A percentile compares a stretch with the other conserved stretches of the same genome.
These are phyloP conservation scores for Adansonia gregorii DNA, from an alignment of 441 rosid genomes.

Conservation along the genomic window DNA sequence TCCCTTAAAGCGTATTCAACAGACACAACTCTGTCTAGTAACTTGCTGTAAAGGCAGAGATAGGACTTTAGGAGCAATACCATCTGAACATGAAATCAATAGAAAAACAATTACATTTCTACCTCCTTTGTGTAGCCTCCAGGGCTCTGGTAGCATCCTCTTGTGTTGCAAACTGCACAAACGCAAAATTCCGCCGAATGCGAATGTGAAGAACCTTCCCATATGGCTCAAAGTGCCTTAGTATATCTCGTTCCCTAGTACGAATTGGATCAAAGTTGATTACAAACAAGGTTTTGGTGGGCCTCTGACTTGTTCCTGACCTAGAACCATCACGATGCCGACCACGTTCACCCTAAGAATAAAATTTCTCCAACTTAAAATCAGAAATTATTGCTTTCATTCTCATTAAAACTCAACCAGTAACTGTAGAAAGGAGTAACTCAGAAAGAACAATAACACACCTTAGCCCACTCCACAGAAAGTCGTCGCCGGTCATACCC, in stretches of 20 bases:
- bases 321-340: slow-evolving; percentile 60
- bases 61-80: slow-evolving; percentile 4
- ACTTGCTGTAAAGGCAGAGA: slow-evolving; percentile 51
- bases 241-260: slow-evolving; percentile 69
- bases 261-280: slow-evolving; percentile 80
- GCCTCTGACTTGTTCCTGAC: slow-evolving; percentile 58
- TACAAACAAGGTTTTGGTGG: slow-evolving; percentile 84
- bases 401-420: background rate
- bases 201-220: slow-evolving; percentile 75
- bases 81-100: background rate
- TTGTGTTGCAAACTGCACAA: slow-evolving; percentile 79
- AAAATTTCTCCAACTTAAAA: background rate
- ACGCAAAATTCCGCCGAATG: slow-evolving; percentile 77
- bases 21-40: slow-evolving; percentile 81
- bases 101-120: background rate
- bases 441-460: slow-evolving; percentile 27
- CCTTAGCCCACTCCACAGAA: slow-evolving; percentile 91
- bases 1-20: slow-evolving; percentile 88
- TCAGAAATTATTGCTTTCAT: background rate
- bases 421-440: background rate
- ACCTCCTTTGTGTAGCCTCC: slow-evolving; percentile 81
- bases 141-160: slow-evolving; percentile 85
- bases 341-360: slow-evolving; percentile 75
- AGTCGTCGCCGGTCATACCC: slow-evolving; percentile 74
- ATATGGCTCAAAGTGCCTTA: slow-evolving; percentile 75